Evolutionary conservation across 2,329 filamentous ascomycete species (phyloP).

Genomic region (Claviceps digitariae): DNA sequence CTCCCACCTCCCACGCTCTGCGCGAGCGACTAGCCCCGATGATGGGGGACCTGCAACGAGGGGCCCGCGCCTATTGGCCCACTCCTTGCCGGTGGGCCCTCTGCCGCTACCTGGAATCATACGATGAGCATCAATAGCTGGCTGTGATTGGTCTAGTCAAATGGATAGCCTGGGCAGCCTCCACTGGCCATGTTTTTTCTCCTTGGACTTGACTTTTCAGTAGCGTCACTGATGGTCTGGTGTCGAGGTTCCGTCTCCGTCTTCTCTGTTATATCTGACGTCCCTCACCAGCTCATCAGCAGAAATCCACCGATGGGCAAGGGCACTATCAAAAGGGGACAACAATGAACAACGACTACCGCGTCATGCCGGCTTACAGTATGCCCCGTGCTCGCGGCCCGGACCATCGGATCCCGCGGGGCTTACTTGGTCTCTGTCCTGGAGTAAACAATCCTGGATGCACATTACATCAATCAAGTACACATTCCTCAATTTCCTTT

Average conservation of each 20-base stretch:
- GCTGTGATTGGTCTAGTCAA: not conserved
- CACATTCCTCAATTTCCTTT: not conserved
- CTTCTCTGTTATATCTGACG: no score
- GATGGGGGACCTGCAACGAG: not conserved
- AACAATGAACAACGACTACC: not conserved
- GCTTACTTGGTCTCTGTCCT: not conserved
- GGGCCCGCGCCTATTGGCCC: not conserved
- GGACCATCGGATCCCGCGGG: not conserved
- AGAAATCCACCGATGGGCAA: no score
- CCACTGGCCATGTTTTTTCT: conserved; percentile 2
- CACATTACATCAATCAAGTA: no score
- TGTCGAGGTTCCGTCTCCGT: no score
- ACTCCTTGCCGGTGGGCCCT: not conserved
- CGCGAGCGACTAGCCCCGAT: no score
- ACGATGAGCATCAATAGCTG: not conserved
- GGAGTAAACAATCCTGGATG: no score
- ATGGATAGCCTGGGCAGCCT: not conserved
- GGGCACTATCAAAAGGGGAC: no score
- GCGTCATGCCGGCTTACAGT: no score
- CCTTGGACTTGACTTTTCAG: no score
- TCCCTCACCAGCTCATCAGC: no score
- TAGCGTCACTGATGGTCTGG: not conserved
- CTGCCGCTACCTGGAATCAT: conserved; percentile 2
- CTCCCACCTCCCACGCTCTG: no score
- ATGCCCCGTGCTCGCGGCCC: not conserved